Conservation (phyloP, 2,329 filamentous ascomycete genomes). For the Bipolaris oryzae region DNA sequence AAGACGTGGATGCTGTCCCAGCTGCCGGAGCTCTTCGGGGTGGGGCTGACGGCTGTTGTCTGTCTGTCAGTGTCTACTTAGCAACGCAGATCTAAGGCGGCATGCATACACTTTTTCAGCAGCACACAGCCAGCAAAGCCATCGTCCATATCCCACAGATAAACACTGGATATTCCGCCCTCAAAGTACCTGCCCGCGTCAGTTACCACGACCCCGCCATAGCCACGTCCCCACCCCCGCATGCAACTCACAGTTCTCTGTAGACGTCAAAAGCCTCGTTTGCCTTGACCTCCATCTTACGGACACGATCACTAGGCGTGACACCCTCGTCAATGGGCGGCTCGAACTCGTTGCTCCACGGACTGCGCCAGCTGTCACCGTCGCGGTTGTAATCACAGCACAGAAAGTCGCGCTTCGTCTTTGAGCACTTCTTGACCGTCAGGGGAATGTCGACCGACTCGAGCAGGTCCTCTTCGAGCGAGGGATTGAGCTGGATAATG, state of each 20-base stretch:
- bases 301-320: constrained; percentile 85
- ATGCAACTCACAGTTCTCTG: constrained; percentile 71
- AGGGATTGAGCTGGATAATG: constrained; percentile 86
- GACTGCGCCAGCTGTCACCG: constrained; percentile 94
- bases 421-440: constrained; percentile 80
- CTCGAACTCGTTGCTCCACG: constrained; percentile 99
- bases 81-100: neutral
- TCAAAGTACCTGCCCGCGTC: constrained; percentile 74
- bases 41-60: constrained; percentile 67
- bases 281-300: constrained; percentile 90
- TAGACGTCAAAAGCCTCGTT: constrained; percentile 98
- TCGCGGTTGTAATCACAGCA: constrained; percentile 99
- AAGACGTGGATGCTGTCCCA: constrained; percentile 99
- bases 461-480: constrained; percentile 95
- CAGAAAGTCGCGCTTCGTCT: constrained; percentile 91
- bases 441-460: constrained; percentile 97
- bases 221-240: neutral
- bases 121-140: constrained; percentile 96
- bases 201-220: constrained; percentile 18
- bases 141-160: constrained; percentile 98
- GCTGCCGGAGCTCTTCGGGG: constrained; percentile 72
- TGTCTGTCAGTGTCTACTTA: constrained; percentile 18
- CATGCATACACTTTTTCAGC: constrained; percentile 81
- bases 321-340: constrained; percentile 84
- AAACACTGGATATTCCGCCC: constrained; percentile 92